phyloP scores from a whole-genome alignment of 176 grass and related monocot genomes.

The Saccharum officinarum region DNA sequence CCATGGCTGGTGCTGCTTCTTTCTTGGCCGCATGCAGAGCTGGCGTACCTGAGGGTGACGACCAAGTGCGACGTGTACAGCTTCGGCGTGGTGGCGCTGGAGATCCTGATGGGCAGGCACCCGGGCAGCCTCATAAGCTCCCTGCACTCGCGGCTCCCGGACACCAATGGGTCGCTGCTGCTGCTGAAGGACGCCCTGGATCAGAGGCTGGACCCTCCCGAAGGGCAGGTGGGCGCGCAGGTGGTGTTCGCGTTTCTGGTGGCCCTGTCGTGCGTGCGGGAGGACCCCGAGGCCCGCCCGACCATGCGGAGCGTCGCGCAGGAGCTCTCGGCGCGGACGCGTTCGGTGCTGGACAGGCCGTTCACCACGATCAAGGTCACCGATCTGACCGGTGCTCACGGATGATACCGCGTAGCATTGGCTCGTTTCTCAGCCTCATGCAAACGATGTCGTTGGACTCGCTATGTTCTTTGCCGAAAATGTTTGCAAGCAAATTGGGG shows the following conservation, averaged over 20 bases:
- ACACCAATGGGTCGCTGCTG: conserved; percentile 16
- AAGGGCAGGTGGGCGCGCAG: conserved; percentile 52
- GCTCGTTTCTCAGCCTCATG: too few species aligned
- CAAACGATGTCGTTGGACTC: too few species aligned
- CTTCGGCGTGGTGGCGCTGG: conserved; percentile 65
- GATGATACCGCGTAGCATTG: conserved; percentile 25
- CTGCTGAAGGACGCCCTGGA: conserved; percentile 60
- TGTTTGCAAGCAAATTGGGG: too few species aligned
- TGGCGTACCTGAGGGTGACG: conserved; percentile 73
- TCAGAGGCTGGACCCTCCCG: conserved; percentile 48
- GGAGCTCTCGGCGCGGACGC: conserved; percentile 45
- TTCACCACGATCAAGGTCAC: conserved; percentile 47
- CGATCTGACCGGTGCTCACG: conserved; percentile 33
- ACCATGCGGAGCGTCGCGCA: conserved; percentile 63
- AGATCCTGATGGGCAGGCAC: conserved; percentile 71
- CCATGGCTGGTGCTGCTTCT: neutral
- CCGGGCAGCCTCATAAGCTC: conserved; percentile 50
- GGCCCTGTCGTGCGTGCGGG: conserved; percentile 55
- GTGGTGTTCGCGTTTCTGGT: conserved; percentile 61
- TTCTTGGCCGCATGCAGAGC: conserved; percentile 36
- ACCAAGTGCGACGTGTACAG: conserved; percentile 79
- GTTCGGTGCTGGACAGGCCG: conserved; percentile 39
- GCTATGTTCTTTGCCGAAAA: too few species aligned
- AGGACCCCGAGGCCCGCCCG: conserved; percentile 47
- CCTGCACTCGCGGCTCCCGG: neutral